phyloP scores from a whole-genome alignment of 2,329 filamentous ascomycete genomes.

The Pseudopyrenochaeta lycopersici region DNA sequence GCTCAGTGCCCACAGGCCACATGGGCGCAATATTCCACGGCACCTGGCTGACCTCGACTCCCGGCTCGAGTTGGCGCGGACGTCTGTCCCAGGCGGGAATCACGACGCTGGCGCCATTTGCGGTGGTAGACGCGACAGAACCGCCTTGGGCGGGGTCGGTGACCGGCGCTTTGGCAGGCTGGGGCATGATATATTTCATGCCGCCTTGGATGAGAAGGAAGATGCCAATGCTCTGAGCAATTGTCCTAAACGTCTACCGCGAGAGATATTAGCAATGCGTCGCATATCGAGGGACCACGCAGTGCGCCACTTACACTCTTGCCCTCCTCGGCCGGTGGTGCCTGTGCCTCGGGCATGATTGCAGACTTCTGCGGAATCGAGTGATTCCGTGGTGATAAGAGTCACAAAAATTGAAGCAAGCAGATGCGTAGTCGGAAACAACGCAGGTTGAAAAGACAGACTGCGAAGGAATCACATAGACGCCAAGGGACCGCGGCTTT shows the following conservation, averaged over 20 bases:
- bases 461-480: constrained; percentile 12
- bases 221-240: constrained; percentile 65
- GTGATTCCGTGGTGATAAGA: constrained; percentile 14
- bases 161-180: constrained; percentile 18
- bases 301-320: constrained; percentile 32
- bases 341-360: constrained; percentile 43
- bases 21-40: constrained; percentile 83
- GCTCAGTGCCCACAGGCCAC: constrained; percentile 79
- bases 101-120: constrained; percentile 35
- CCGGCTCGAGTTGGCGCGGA: constrained; percentile 55
- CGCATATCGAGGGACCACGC: neutral
- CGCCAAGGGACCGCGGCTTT: constrained; percentile 9
- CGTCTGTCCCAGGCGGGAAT: constrained; percentile 49
- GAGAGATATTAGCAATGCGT: constrained; percentile 20
- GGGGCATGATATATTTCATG: constrained; percentile 64
- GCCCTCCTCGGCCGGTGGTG: constrained; percentile 26
- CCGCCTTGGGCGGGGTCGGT: constrained; percentile 29
- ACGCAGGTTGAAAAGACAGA: constrained; percentile 15
- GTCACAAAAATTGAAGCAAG: constrained; percentile 9
- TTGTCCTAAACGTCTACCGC: constrained; percentile 46
- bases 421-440: neutral
- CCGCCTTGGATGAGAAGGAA: constrained; percentile 68
- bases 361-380: constrained; percentile 13
- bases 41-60: constrained; percentile 68
- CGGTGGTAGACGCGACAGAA: constrained; percentile 21